Base-by-base conservation (phyloP, 2,329 filamentous ascomycete genomes). In the Aphanocladium album region DNA sequence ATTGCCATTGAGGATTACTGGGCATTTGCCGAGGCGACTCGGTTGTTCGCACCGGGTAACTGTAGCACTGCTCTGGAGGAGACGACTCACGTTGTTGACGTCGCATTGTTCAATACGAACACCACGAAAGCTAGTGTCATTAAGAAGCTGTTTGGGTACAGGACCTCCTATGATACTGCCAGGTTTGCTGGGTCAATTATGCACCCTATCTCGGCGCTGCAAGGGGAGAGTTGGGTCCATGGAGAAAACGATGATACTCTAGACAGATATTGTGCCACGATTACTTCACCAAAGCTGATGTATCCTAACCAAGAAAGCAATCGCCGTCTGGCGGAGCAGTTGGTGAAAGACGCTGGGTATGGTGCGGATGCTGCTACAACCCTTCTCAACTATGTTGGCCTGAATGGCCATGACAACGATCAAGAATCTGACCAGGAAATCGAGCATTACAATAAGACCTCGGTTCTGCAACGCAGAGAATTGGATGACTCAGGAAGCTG, bases 1-100 rank as follows among this genome's bases (percentile, higher is more conserved):
- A 83, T 84, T 62, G 90, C 90, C 2, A 89, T 95, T 57, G 86
- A 85, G 64, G 89, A 96, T 67, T 93, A 87, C 73, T 93, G 89
- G 81, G 71, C 82, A 67, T 85, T 85, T 65, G 79, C 72, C 41
- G 80, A 84, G 65, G 82, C 80, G 0, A 77, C 79, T 0, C 75
- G 78, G 0, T 68, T 78, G 8, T 84, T 75, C 57, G 76, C 76
- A 0, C 82, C 82, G 67, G 73, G 79, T 0, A 81, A 83, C 30
- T 95, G 91, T 68, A 81, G 92, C 37, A 73, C 77, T 1, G 80
- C 80, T 1, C 87, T 86, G 0, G 85, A 89, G 68, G 85, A 77
- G 63, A 67, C 84, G n/a, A 81, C 79, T 0, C 71, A 81, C 47
- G 70, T 81, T 2, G 69, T 83, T 21, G 83, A 85, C 67, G 79